These are phyloP conservation scores for Ambrosiella xylebori DNA, from an alignment of 2,329 filamentous ascomycete genomes.

Conservation along the genomic window DNA sequence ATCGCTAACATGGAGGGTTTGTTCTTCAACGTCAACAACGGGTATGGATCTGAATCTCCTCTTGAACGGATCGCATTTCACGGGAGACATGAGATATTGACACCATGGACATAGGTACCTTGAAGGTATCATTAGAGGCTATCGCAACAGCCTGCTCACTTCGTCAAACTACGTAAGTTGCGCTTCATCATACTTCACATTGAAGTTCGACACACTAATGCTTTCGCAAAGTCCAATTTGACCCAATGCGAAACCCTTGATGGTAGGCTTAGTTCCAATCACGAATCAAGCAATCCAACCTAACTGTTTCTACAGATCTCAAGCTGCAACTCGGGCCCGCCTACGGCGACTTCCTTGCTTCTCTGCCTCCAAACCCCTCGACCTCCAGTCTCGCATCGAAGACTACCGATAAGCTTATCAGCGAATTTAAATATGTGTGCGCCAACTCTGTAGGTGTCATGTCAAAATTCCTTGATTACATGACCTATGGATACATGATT, in stretches of 20 bases:
- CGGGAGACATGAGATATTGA: not conserved
- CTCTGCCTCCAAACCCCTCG: conserved; percentile 87
- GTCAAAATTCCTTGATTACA: conserved; percentile 90
- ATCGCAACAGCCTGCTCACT: conserved; percentile 84
- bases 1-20: conserved; percentile 55
- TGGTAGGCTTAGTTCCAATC: conserved; percentile 36
- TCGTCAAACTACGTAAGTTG: conserved; percentile 53
- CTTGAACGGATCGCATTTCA: not conserved
- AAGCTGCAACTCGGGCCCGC: conserved; percentile 94
- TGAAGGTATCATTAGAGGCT: conserved; percentile 92
- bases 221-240: conserved; percentile 83
- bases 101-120: conserved; percentile 51
- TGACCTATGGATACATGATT: conserved; percentile 99
- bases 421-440: conserved; percentile 91
- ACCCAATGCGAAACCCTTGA: conserved; percentile 97
- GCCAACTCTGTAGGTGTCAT: conserved; percentile 84
- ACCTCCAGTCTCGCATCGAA: conserved; percentile 88
- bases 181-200: conserved; percentile 32
- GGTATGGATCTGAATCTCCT: conserved; percentile 33
- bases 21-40: conserved; percentile 86
- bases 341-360: conserved; percentile 90
- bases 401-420: conserved; percentile 94
- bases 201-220: conserved; percentile 78
- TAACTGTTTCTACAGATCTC: conserved; percentile 46
- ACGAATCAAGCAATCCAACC: not conserved